Evolutionary conservation across 495 filamentous ascomycete species (phyloP).

Genomic region (Glutinoglossum americanum): DNA sequence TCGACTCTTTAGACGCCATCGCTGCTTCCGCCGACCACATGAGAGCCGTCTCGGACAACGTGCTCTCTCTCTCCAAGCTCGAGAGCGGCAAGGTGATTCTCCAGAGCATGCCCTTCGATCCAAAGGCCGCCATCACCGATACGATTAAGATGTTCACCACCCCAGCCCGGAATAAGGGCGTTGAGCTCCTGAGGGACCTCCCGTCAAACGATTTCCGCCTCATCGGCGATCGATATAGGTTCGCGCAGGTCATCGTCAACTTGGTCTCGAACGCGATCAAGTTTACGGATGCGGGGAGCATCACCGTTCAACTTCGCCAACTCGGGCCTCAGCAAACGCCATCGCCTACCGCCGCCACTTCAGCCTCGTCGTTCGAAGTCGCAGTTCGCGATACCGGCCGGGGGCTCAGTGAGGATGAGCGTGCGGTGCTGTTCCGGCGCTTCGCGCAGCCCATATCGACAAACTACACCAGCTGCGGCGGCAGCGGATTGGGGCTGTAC

Average conservation of each 20-base stretch:
- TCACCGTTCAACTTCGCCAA: slow-evolving; percentile 37
- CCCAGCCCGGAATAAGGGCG: slow-evolving; percentile 43
- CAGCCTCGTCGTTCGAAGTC: slow-evolving; percentile 17
- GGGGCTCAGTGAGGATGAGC: slow-evolving; percentile 51
- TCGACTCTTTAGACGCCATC: slow-evolving; percentile 59
- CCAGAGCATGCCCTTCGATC: slow-evolving; percentile 43
- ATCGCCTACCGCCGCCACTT: slow-evolving; percentile 2
- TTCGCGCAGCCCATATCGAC: slow-evolving; percentile 63
- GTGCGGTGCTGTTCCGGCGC: slow-evolving; percentile 53
- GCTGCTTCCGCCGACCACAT: slow-evolving; percentile 55
- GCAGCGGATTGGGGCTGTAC: slow-evolving; percentile 65
- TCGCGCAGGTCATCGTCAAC: slow-evolving; percentile 45
- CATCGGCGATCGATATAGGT: slow-evolving; percentile 42
- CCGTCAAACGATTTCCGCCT: slow-evolving; percentile 12
- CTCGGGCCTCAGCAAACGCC: not conserved
- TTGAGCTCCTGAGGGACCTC: slow-evolving; percentile 24
- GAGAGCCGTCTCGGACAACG: slow-evolving; percentile 60
- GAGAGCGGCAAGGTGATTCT: slow-evolving; percentile 53
- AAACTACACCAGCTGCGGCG: slow-evolving; percentile 65
- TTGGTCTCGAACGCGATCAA: slow-evolving; percentile 26
- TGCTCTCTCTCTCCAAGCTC: slow-evolving; percentile 63
- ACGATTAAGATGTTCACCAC: slow-evolving; percentile 54
- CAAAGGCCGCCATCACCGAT: slow-evolving; percentile 39
- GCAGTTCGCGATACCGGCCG: slow-evolving; percentile 60
- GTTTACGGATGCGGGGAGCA: slow-evolving; percentile 27